Evolutionary conservation across 2,329 filamentous ascomycete species (phyloP).

Genomic region (Colletotrichum cordylinicola): DNA sequence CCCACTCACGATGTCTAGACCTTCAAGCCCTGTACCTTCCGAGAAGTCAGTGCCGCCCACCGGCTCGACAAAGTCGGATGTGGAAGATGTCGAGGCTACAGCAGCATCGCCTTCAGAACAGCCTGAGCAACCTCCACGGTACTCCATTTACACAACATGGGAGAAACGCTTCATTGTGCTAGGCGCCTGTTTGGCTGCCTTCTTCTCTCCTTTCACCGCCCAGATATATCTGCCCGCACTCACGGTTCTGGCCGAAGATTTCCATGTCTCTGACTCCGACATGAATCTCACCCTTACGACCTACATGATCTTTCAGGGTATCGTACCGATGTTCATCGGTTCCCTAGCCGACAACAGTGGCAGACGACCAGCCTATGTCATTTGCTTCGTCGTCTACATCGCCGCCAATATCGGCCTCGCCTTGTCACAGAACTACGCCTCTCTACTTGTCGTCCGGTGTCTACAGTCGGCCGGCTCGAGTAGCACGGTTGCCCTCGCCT

Average conservation of each 20-base stretch:
- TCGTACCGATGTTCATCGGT: slow-evolving; percentile 57
- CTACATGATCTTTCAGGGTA: slow-evolving; percentile 66
- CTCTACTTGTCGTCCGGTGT: slow-evolving; percentile 65
- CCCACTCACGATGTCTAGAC: not conserved
- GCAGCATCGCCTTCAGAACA: not conserved
- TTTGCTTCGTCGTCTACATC: slow-evolving; percentile 38
- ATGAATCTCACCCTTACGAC: slow-evolving; percentile 60
- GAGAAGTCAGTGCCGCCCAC: not conserved
- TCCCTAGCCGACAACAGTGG: slow-evolving; percentile 50
- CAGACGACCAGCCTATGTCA: slow-evolving; percentile 41
- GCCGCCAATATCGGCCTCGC: slow-evolving; percentile 53
- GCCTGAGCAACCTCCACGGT: slow-evolving; percentile 26
- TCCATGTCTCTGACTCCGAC: slow-evolving; percentile 44
- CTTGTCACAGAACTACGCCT: slow-evolving; percentile 51
- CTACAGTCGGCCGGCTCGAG: slow-evolving; percentile 60
- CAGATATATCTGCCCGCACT: slow-evolving; percentile 63
- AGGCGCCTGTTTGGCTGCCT: slow-evolving; percentile 40
- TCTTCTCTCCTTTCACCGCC: slow-evolving; percentile 52
- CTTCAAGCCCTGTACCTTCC: not conserved
- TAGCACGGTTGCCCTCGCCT: slow-evolving; percentile 67
- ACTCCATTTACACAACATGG: slow-evolving; percentile 43
- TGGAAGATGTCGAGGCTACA: slow-evolving; percentile 4
- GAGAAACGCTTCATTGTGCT: slow-evolving; percentile 48
- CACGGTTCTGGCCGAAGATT: slow-evolving; percentile 50
- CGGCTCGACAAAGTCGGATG: not conserved